Evolutionary conservation across 441 rosid species (phyloP), one percentile per base, ranked within the genome.

Genomic region (Arabidopsis hybrid): DNA sequence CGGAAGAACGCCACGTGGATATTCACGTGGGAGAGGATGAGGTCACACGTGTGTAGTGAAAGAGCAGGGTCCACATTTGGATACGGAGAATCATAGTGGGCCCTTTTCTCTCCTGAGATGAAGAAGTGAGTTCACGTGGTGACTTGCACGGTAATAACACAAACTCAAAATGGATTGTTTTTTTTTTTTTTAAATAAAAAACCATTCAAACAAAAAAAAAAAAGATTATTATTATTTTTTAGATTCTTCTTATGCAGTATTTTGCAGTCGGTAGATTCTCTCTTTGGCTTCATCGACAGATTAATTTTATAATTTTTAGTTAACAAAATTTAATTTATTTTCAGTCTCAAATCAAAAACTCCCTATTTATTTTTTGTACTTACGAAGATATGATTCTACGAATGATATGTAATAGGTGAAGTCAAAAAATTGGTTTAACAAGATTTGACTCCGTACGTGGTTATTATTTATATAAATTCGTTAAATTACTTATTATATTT

Each of bases 71-170:
- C 53, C 47, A 1, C 11, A 4, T 7, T 45, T 71, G 77, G 96
- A 93, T 93, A 87, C 90, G 93, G 92, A 84, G 83, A 83, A 91
- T 93, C 97, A 56, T 7, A 45, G 78, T 84, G 87, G 97, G 97
- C 86, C 83, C 89, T 52, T 0, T 78, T 40, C 34, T 78, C 78
- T 53, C 65, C 84, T 80, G 60, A 65, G 63, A 59, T 78, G 49
- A 66, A 70, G 12, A 8, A 71, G 32, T 31, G 32, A 31, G 59
- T 84, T 88, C 94, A 92, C 92, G 91, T 92, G 93, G 85, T 71
- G 14, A 16, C 56, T 67, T 72, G 55, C 65, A 72, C 52, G 55
- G 77, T 67, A 46, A 72, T 61, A 43, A 38, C 12, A 55, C n/a
- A 43, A 7, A 80, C 76, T 45, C 17, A 69, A 68, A 26, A 8